A percentile compares a stretch with the other conserved stretches of the same genome.
phyloP scores from a whole-genome alignment of 371 early-diverging fungal genomes.

The Apophysomyces ossiformis region DNA sequence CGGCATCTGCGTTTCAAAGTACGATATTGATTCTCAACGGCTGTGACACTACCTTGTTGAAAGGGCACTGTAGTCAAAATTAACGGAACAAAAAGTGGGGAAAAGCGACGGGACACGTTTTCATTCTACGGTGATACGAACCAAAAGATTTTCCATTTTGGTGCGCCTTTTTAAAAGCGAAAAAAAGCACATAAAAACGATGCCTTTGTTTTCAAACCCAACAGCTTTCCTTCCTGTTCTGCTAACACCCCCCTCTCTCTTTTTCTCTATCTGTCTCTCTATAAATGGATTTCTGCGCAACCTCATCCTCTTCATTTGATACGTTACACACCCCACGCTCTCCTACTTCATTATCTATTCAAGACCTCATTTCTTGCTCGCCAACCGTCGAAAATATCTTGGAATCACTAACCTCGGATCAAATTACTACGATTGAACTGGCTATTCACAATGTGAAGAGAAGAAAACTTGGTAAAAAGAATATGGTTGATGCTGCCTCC shows the following conservation, averaged over 20 bases:
- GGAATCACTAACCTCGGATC: conserved; percentile 39
- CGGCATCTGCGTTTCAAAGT: too few species aligned
- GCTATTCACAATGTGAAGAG: conserved; percentile 43
- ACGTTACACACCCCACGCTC: conserved; percentile 25
- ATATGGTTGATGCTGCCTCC: conserved; percentile 16
- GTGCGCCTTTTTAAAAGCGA: not conserved
- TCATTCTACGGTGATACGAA: not conserved
- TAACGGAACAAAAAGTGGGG: conserved; percentile 1
- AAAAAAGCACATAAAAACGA: conserved; percentile 2
- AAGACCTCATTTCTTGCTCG: conserved; percentile 42
- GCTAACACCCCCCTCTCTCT: conserved; percentile 1
- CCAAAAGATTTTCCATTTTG: not conserved
- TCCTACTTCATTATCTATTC: conserved; percentile 36
- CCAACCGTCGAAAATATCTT: conserved; percentile 39
- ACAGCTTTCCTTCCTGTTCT: not conserved
- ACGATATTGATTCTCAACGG: too few species aligned
- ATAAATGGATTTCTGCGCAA: conserved; percentile 38
- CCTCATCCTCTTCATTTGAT: conserved; percentile 18
- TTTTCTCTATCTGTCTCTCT: conserved; percentile 14
- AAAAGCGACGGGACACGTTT: not conserved
- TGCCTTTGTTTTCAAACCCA: conserved; percentile 5
- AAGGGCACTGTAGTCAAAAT: not conserved
- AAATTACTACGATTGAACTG: conserved; percentile 40
- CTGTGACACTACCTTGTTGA: too few species aligned
- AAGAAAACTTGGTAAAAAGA: conserved; percentile 34